Evolutionary conservation across 2,329 filamentous ascomycete species (phyloP), one percentile per base, ranked within the genome.

Genomic region (Beauveria australis): DNA sequence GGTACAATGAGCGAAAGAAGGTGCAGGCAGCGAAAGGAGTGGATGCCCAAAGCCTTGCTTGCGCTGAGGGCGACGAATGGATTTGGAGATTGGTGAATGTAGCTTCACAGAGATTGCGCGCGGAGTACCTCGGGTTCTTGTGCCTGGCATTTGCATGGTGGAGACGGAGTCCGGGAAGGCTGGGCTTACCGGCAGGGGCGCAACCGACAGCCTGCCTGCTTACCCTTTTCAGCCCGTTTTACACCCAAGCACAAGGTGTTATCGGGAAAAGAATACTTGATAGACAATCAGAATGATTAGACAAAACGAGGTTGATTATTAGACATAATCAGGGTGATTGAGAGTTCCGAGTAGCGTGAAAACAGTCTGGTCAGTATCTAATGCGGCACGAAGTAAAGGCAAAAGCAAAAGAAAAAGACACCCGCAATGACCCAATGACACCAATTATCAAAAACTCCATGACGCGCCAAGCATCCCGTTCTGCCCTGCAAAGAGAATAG

Each of bases 91-190:
- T 57, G 19, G 28, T 3, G 19, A 47, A 26, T 16, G 33, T 10
- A 43, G 22, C 26, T n/a, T 48, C 28, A 8, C 19, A 53, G 19
- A 56, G 43, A 48, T 47, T 48, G 54, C 37, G 24, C 9, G 53
- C 41, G 53, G 54, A 57, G 54, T 30, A 49, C 44, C 54, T 57
- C 54, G 54, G 54, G 46, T 40, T n/a, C n/a, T 47, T 19, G 54
- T 41, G 54, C 30, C 44, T 41, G 44, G 44, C 43, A 57, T 57
- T 49, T 57, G n/a, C n/a, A 4, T n/a, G 19, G 54, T 57, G 54
- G 44, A 16, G 54, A 41, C 19, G 3, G 43, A n/a, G 26, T 49
- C 46, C 43, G 43, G 53, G 43, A 19, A 43, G 51, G 51, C 51
- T 37, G 14, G 26, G 43, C 41, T 47, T 5, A 6, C 52, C 10